Conservation (phyloP, 2,329 filamentous ascomycete species). For the Trichoderma lentiforme region DNA sequence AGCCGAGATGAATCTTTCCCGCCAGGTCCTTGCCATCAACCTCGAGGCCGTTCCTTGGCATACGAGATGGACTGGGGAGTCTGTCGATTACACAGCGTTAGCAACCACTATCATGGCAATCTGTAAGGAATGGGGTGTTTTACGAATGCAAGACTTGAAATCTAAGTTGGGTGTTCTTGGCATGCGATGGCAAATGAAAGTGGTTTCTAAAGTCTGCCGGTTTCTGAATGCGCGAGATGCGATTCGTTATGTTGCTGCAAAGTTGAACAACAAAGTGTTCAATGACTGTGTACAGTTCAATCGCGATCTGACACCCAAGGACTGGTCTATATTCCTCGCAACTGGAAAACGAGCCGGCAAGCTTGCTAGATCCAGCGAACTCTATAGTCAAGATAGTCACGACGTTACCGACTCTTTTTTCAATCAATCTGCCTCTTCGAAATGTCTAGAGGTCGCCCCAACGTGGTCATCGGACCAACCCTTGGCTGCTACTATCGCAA, state of each 20-base stretch:
- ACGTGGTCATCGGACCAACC: constrained; percentile 37
- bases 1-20: constrained; percentile 38
- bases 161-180: constrained; percentile 54
- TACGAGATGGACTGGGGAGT: constrained; percentile 53
- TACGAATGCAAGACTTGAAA: constrained; percentile 57
- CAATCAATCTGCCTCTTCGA: constrained; percentile 25
- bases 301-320: constrained; percentile 52
- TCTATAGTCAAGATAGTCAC: constrained; percentile 23
- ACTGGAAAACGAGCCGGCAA: constrained; percentile 42
- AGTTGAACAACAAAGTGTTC: constrained; percentile 52
- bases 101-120: constrained; percentile 57
- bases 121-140: constrained; percentile 55
- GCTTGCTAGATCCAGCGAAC: constrained; percentile 26
- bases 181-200: constrained; percentile 59
- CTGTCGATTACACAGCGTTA: constrained; percentile 57
- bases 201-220: constrained; percentile 55
- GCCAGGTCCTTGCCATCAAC: constrained; percentile 40
- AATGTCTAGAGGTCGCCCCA: constrained; percentile 27
- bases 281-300: constrained; percentile 61
- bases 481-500: constrained; percentile 31
- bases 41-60: constrained; percentile 56
- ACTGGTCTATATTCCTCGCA: constrained; percentile 55
- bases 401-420: constrained; percentile 25
- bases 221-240: constrained; percentile 55
- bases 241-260: constrained; percentile 55